These are phyloP conservation scores for Rhynchospora breviuscula DNA, from an alignment of 176 grass and related monocot genomes.

Conservation along the genomic window DNA sequence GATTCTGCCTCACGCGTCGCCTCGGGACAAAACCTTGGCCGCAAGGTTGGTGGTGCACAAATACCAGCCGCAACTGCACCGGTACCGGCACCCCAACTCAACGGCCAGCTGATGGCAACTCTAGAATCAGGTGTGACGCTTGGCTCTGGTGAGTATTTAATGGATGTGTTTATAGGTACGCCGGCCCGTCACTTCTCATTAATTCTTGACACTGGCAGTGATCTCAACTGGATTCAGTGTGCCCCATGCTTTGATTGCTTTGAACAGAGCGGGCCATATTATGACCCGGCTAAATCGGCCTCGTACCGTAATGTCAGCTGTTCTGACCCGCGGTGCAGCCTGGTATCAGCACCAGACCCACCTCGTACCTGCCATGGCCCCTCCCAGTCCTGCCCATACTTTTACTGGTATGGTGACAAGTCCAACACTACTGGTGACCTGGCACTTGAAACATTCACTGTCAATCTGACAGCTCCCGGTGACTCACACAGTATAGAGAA, in stretches of 20 bases:
- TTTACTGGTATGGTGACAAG: constrained; percentile 95
- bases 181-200: constrained; percentile 70
- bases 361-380: constrained; percentile 22
- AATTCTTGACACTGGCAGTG: constrained; percentile 97
- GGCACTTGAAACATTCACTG: constrained; percentile 71
- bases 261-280: constrained; percentile 64
- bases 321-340: constrained; percentile 50
- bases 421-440: constrained; percentile 96
- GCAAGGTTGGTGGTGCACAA: neutral
- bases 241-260: constrained; percentile 75
- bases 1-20: neutral
- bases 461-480: constrained; percentile 59
- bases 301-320: constrained; percentile 77
- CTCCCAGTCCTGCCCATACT: constrained; percentile 61
- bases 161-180: constrained; percentile 85
- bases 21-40: neutral
- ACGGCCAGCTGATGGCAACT: constrained; percentile 55
- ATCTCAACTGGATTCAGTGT: constrained; percentile 99
- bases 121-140: constrained; percentile 76
- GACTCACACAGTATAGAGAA: constrained; percentile 48
- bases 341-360: constrained; percentile 36
- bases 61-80: neutral
- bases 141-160: constrained; percentile 81
- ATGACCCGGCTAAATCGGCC: constrained; percentile 58
- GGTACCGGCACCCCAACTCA: constrained; percentile 30